A percentile compares a stretch with the other conserved stretches of the same genome.
These are phyloP conservation scores for Trichophaea hybrida DNA, from an alignment of 2,329 filamentous ascomycete genomes.

Conservation along the genomic window DNA sequence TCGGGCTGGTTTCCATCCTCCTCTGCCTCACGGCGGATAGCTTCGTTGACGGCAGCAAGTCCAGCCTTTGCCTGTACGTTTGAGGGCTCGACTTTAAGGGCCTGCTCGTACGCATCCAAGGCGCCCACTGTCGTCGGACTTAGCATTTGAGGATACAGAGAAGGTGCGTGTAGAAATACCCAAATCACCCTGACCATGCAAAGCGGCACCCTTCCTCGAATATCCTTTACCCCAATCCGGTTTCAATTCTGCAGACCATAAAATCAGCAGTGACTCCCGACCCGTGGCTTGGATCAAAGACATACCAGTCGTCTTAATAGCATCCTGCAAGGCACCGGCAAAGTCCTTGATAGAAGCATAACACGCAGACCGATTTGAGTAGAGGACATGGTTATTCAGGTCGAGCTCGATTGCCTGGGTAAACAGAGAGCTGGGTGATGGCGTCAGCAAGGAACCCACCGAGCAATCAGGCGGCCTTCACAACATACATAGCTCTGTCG, in stretches of 20 bases:
- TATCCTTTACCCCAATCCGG: slow-evolving; percentile 97
- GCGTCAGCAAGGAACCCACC: background rate
- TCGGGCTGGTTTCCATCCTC: slow-evolving; percentile 40
- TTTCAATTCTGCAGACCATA: slow-evolving; percentile 51
- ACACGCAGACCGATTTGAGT: slow-evolving; percentile 84
- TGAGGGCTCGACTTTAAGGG: slow-evolving; percentile 78
- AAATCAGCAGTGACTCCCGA: background rate
- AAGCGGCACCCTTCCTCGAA: slow-evolving; percentile 79
- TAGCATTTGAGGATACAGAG: background rate
- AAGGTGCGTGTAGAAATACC: slow-evolving; percentile 32
- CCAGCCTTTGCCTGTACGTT: slow-evolving; percentile 91
- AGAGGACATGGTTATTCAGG: slow-evolving; percentile 85
- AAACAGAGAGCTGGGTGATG: slow-evolving; percentile 46
- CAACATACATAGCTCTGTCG: slow-evolving; percentile 76
- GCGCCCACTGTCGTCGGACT: slow-evolving; percentile 46
- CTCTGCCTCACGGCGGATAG: slow-evolving; percentile 63
- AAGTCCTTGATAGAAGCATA: slow-evolving; percentile 85
- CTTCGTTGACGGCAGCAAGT: slow-evolving; percentile 68
- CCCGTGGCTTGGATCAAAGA: background rate
- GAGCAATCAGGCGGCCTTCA: slow-evolving; percentile 20
- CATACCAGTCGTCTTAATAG: slow-evolving; percentile 61
- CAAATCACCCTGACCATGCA: slow-evolving; percentile 77
- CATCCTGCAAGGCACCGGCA: slow-evolving; percentile 71
- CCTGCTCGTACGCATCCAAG: slow-evolving; percentile 80
- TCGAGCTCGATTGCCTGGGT: slow-evolving; percentile 82